phyloP scores from a whole-genome alignment of 257 asterid genomes.

The Fraxinus pennsylvanica region DNA sequence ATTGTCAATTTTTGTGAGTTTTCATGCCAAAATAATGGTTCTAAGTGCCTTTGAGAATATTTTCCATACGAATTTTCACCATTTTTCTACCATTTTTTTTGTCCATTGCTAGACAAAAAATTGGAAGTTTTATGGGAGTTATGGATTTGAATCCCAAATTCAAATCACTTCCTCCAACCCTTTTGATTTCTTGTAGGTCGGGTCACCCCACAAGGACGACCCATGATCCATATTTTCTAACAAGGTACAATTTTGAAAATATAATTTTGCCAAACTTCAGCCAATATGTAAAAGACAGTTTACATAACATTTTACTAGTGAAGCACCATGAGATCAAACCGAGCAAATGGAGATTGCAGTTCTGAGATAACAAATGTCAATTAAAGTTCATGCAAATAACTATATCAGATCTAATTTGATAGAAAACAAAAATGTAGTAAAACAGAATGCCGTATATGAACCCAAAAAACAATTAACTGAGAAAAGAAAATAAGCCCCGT shows the following conservation, averaged over 20 bases:
- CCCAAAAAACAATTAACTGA: background rate
- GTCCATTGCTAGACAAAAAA: too few species aligned
- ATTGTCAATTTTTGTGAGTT: too few species aligned
- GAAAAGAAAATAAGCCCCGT: background rate
- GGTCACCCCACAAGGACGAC: too few species aligned
- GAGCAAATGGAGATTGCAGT: background rate
- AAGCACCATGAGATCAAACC: background rate
- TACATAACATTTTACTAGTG: background rate
- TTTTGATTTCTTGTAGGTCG: too few species aligned
- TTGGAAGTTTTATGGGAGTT: too few species aligned
- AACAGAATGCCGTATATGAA: background rate
- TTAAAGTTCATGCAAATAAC: background rate
- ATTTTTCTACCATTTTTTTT: too few species aligned
- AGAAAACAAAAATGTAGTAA: background rate
- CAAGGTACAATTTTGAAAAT: background rate
- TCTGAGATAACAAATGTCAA: background rate
- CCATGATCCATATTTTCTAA: too few species aligned
- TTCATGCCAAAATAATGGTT: too few species aligned
- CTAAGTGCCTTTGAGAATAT: too few species aligned
- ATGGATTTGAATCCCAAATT: too few species aligned
- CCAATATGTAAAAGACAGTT: background rate
- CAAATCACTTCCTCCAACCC: too few species aligned
- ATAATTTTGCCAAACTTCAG: background rate
- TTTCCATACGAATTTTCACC: too few species aligned
- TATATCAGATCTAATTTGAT: constrained; percentile 2